Conservation (phyloP, 495 filamentous ascomycete genomes). For the Sporormia fimetaria region DNA sequence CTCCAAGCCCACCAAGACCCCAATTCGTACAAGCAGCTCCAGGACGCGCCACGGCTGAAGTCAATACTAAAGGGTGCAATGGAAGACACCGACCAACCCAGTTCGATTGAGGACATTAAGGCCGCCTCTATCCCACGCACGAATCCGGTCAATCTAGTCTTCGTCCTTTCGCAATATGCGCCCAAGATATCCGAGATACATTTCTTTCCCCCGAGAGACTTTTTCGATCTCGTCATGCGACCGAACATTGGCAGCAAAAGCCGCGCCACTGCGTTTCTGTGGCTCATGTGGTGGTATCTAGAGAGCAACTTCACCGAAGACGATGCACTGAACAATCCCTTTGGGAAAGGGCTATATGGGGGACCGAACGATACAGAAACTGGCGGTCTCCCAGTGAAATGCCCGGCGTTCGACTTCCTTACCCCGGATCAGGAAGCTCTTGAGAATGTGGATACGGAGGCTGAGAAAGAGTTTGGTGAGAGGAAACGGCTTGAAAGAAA, state of each 20-base stretch:
- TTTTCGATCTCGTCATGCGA: constrained; percentile 93
- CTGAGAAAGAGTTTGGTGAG: constrained; percentile 77
- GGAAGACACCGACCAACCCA: constrained; percentile 82
- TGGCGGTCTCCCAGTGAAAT: constrained; percentile 61
- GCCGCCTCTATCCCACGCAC: constrained; percentile 59
- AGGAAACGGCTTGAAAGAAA: constrained; percentile 75
- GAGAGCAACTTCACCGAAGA: constrained; percentile 86
- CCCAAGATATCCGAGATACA: constrained; percentile 86
- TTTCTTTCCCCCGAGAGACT: constrained; percentile 75
- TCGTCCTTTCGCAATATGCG: constrained; percentile 84
- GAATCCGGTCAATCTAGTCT: constrained; percentile 94
- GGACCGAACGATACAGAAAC: constrained; percentile 40
- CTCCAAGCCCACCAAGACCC: constrained; percentile 90
- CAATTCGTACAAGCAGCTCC: constrained; percentile 93
- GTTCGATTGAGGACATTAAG: constrained; percentile 74
- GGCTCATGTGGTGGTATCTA: constrained; percentile 99
- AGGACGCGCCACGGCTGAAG: constrained; percentile 91
- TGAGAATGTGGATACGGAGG: constrained; percentile 84
- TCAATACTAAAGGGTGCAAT: constrained; percentile 96
- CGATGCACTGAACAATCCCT: constrained; percentile 76
- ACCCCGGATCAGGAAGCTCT: constrained; percentile 60
- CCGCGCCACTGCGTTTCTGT: constrained; percentile 81
- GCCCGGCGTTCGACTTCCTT: constrained; percentile 68
- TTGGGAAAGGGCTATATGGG: constrained; percentile 60
- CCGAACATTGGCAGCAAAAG: constrained; percentile 69